phyloP scores from a whole-genome alignment of 768 basidiomycete species.

The Rhizopogon rudus region DNA sequence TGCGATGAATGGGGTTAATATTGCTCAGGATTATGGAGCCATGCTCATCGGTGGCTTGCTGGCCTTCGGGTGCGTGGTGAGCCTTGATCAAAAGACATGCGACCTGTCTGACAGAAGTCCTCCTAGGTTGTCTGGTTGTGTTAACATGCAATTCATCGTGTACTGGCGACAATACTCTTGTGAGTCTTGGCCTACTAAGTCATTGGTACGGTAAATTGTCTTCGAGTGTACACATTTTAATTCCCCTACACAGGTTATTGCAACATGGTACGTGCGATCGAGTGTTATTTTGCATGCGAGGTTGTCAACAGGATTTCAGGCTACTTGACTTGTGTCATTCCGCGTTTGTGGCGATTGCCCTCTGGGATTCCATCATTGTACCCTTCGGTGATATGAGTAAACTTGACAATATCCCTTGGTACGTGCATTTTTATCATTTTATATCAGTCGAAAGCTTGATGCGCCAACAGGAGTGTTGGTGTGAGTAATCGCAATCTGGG shows the following conservation, averaged over 20 bases:
- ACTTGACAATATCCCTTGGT: slow-evolving; percentile 18
- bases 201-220: slow-evolving; percentile 10
- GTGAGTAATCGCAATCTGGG: slow-evolving; percentile 7
- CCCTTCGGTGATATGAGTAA: slow-evolving; percentile 12
- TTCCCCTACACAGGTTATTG: slow-evolving; percentile 9
- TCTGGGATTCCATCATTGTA: slow-evolving; percentile 20
- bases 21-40: slow-evolving; percentile 12
- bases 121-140: slow-evolving; percentile 22
- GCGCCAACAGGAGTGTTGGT: slow-evolving; percentile 16
- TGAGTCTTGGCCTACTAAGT: slow-evolving; percentile 14
- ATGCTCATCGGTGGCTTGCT: slow-evolving; percentile 18
- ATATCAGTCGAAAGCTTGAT: neutral
- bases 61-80: slow-evolving; percentile 13
- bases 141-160: slow-evolving; percentile 20
- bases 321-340: slow-evolving; percentile 21
- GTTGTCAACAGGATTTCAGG: slow-evolving; percentile 6
- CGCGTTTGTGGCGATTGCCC: slow-evolving; percentile 12
- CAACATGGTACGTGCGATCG: slow-evolving; percentile 13
- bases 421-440: neutral
- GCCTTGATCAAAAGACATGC: neutral
- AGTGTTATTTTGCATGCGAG: neutral
- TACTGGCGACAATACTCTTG: slow-evolving; percentile 15
- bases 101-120: neutral
- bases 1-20: slow-evolving; percentile 1
- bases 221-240: neutral